Conservation (phyloP, 2,329 filamentous ascomycete species). For the Talaromyces sp. region DNA sequence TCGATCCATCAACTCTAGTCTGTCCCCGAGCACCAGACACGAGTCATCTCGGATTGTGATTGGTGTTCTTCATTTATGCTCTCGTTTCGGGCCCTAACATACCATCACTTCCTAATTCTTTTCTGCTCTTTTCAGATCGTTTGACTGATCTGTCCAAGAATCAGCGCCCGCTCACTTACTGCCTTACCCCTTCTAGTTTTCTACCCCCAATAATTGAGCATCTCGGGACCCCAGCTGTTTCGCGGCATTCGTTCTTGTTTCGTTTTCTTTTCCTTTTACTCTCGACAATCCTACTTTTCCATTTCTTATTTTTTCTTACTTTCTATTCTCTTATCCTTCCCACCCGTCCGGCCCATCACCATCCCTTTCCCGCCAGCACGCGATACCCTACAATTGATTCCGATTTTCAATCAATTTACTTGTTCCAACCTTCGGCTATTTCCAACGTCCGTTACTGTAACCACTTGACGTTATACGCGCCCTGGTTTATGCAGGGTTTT, state of each 20-base stretch:
- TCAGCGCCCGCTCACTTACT: neutral
- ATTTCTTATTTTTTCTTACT: neutral
- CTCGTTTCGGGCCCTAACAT: neutral
- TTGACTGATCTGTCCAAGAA: neutral
- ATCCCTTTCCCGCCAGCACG: neutral
- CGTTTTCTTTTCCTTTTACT: conserved; percentile 7
- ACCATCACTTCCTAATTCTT: neutral
- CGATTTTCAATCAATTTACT: neutral
- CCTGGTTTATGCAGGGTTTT: neutral
- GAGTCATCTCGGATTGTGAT: conserved; percentile 11
- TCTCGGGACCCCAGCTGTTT: conserved; percentile 16
- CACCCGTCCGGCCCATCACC: neutral
- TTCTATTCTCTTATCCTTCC: neutral
- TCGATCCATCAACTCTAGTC: neutral
- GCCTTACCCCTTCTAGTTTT: conserved; percentile 6
- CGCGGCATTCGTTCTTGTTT: conserved; percentile 14
- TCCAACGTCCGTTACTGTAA: neutral
- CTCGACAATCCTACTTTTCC: neutral
- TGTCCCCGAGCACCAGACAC: conserved; percentile 9
- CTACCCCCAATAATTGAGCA: conserved; percentile 15
- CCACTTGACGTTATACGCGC: neutral
- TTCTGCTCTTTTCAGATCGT: neutral
- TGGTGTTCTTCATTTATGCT: conserved; percentile 21
- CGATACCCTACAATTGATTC: neutral
- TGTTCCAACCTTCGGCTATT: neutral